Conservation (phyloP, 306 rosid genomes). For the Cajanus cajan region DNA sequence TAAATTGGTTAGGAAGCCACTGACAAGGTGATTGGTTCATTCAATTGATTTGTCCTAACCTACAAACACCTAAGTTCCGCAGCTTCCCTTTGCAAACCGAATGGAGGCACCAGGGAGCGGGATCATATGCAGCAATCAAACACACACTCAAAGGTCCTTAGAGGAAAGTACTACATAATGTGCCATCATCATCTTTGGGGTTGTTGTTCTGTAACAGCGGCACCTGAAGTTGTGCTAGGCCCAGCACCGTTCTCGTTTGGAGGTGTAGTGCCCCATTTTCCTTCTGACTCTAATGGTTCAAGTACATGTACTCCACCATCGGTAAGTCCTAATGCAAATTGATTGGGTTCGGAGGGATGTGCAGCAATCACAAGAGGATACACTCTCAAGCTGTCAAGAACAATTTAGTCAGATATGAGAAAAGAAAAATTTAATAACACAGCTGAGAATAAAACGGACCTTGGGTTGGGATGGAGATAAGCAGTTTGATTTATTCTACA, state of each 20-base stretch:
- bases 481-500: constrained; percentile 83
- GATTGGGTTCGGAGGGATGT: constrained; percentile 92
- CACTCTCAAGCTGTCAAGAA: constrained; percentile 63
- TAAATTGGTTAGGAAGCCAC: constrained; percentile 45
- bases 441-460: constrained; percentile 45
- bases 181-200: constrained; percentile 67
- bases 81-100: constrained; percentile 58
- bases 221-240: constrained; percentile 69
- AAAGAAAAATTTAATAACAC: neutral
- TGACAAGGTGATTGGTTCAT: constrained; percentile 47
- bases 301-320: constrained; percentile 92
- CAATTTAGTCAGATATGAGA: neutral
- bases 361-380: constrained; percentile 92
- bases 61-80: constrained; percentile 51
- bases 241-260: constrained; percentile 94
- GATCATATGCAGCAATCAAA: constrained; percentile 40
- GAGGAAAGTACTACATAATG: constrained; percentile 27
- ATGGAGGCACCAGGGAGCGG: constrained; percentile 47
- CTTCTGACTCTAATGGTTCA: constrained; percentile 91
- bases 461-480: constrained; percentile 81
- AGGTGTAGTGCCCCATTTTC: constrained; percentile 93
- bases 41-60: constrained; percentile 59
- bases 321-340: constrained; percentile 89
- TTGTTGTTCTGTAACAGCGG: constrained; percentile 67
- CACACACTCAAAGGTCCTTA: constrained; percentile 39